Conservation (phyloP, 179 eudicot species). For the Drosera spatulata region DNA sequence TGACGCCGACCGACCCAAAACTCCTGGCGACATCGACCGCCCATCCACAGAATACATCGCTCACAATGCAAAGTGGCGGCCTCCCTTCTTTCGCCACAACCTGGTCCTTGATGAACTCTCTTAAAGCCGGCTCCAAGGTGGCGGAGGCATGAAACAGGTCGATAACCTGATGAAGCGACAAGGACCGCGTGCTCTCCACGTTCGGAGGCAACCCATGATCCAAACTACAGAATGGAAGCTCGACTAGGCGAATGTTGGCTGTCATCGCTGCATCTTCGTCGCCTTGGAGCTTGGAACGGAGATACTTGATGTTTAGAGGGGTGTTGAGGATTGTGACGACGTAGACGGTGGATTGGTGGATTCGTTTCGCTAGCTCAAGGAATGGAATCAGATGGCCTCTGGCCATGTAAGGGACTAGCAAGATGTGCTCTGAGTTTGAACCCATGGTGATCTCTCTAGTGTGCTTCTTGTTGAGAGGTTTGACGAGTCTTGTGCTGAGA, state of each 20-base stretch:
- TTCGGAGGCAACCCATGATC: slow-evolving; percentile 38
- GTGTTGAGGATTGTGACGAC: slow-evolving; percentile 2
- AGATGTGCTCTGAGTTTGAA: not conserved
- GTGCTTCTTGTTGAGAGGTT: too few relatives aligned
- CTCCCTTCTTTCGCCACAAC: slow-evolving; percentile 6
- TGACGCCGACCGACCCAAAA: slow-evolving; percentile 6
- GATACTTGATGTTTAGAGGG: not conserved
- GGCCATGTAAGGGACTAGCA: slow-evolving; percentile 5
- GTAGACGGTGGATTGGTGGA: not conserved
- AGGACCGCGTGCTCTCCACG: slow-evolving; percentile 16
- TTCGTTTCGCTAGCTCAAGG: slow-evolving; percentile 1
- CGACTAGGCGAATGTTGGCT: slow-evolving; percentile 15
- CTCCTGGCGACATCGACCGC: slow-evolving; percentile 8
- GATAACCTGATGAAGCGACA: slow-evolving; percentile 1
- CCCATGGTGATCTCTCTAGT: too few relatives aligned
- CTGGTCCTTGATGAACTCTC: slow-evolving; percentile 4
- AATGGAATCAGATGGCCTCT: slow-evolving; percentile 4
- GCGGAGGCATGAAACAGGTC: slow-evolving; percentile 7
- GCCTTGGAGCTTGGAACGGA: not conserved
- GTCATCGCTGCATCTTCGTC: not conserved
- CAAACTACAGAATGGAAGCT: slow-evolving; percentile 42
- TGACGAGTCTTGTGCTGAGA: too few relatives aligned
- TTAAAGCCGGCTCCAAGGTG: slow-evolving; percentile 12
- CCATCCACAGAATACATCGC: slow-evolving; percentile 10
- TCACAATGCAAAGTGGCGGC: slow-evolving; percentile 5